A percentile compares a stretch with the other conserved stretches of the same genome.
phyloP scores from a whole-genome alignment of 441 rosid species.

The Sinapis alba region DNA sequence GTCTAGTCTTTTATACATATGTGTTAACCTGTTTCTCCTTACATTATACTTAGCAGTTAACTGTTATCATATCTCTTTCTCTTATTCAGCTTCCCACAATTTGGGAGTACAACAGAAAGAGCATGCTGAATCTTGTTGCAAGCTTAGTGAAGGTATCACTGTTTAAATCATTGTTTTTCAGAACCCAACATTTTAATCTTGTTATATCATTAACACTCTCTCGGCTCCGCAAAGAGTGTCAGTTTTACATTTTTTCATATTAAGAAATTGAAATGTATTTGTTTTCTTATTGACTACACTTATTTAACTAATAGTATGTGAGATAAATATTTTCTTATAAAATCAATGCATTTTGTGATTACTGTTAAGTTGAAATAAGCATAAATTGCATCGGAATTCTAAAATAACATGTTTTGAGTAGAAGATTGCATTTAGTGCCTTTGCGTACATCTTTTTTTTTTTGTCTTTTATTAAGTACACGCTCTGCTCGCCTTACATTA shows the following conservation, averaged over 20 bases:
- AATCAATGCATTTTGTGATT: no score
- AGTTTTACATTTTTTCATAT: no score
- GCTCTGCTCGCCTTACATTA: slow-evolving; percentile 25
- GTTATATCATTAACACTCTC: neutral
- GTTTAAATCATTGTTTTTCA: neutral
- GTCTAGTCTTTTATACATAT: slow-evolving; percentile 38
- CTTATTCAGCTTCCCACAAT: slow-evolving; percentile 75
- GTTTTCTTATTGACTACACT: no score
- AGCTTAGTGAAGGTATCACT: slow-evolving; percentile 73
- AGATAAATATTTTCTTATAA: neutral
- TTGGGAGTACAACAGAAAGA: slow-evolving; percentile 89
- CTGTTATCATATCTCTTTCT: slow-evolving; percentile 26
- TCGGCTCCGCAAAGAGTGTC: neutral
- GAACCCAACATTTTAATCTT: neutral
- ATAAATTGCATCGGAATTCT: no score
- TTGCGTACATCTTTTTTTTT: neutral
- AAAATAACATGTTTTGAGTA: no score
- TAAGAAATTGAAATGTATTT: neutral
- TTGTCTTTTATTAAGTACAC: neutral
- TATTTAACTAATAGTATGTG: neutral
- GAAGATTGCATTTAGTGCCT: neutral
- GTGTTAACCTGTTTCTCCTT: slow-evolving; percentile 14
- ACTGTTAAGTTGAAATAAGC: no score
- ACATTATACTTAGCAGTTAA: slow-evolving; percentile 22
- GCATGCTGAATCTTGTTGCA: slow-evolving; percentile 92